These are phyloP conservation scores for Psilocybe subaeruginosa DNA, from an alignment of 768 basidiomycete genomes.

Conservation along the genomic window DNA sequence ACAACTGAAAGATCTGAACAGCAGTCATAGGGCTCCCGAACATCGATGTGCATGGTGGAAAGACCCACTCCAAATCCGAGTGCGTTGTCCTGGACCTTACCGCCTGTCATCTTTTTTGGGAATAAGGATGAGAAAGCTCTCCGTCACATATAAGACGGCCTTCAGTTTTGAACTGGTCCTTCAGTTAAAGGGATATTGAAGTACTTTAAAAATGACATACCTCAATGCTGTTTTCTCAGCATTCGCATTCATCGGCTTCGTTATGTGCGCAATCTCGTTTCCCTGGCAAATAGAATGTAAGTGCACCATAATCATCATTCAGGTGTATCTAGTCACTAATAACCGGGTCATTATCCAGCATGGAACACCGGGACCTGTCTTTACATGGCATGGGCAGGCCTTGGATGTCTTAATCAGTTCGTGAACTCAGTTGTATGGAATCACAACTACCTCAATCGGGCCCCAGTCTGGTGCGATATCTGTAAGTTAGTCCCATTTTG, in stretches of 20 bases:
- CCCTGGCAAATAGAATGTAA: slow-evolving; percentile 70
- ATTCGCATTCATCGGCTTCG: slow-evolving; percentile 57
- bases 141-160: not conserved
- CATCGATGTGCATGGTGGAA: too few species aligned
- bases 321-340: not conserved
- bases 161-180: not conserved
- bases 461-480: slow-evolving; percentile 70
- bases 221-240: slow-evolving; percentile 49
- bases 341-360: slow-evolving; percentile 24
- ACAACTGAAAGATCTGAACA: too few species aligned
- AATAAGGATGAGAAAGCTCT: not conserved
- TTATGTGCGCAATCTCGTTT: slow-evolving; percentile 60
- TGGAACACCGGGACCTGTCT: slow-evolving; percentile 71
- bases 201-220: slow-evolving; percentile 24
- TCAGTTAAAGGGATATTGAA: not conserved
- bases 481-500: slow-evolving; percentile 29
- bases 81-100: too few species aligned
- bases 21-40: too few species aligned
- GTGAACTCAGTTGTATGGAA: slow-evolving; percentile 76
- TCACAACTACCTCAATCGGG: slow-evolving; percentile 51
- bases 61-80: too few species aligned
- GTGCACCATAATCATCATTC: not conserved
- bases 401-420: slow-evolving; percentile 58
- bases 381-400: slow-evolving; percentile 69
- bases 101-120: not conserved